These are phyloP conservation scores for Psilocybe azurescens DNA, from an alignment of 768 basidiomycete genomes.

Conservation along the genomic window DNA sequence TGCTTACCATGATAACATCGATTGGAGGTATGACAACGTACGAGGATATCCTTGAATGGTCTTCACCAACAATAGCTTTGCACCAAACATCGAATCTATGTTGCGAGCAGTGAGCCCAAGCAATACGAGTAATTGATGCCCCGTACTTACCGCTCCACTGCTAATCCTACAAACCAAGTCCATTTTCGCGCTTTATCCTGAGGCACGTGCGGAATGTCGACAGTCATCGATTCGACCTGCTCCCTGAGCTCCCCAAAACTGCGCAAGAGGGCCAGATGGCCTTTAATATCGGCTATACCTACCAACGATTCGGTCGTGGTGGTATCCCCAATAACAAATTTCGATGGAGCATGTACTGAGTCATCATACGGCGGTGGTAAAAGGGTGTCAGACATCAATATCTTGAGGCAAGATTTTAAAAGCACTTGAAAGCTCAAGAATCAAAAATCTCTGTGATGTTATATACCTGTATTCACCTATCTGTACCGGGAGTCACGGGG, in stretches of 20 bases:
- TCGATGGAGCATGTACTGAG: slow-evolving; percentile 21
- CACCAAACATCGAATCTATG: slow-evolving; percentile 38
- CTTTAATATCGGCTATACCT: slow-evolving; percentile 31
- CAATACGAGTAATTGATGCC: not conserved
- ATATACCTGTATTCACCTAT: no score
- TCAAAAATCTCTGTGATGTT: no score
- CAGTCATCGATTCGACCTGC: slow-evolving; percentile 22
- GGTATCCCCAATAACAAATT: slow-evolving; percentile 31
- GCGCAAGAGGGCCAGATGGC: slow-evolving; percentile 37
- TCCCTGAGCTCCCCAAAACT: slow-evolving; percentile 35
- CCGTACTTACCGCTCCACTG: slow-evolving; percentile 38
- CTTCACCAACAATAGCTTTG: slow-evolving; percentile 15
- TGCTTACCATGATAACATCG: slow-evolving; percentile 41
- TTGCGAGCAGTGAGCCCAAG: not conserved
- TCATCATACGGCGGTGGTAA: no score
- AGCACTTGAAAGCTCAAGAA: no score
- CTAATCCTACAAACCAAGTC: slow-evolving; percentile 42
- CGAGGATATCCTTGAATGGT: slow-evolving; percentile 12
- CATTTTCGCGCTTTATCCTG: slow-evolving; percentile 33
- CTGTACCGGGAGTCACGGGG: no score
- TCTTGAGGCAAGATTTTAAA: no score
- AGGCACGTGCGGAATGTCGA: slow-evolving; percentile 20
- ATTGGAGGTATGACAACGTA: slow-evolving; percentile 36
- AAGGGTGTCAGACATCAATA: no score
- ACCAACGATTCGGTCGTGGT: slow-evolving; percentile 34